Conservation (phyloP, 768 basidiomycete species). For the Pleurotus pulmonarius region DNA sequence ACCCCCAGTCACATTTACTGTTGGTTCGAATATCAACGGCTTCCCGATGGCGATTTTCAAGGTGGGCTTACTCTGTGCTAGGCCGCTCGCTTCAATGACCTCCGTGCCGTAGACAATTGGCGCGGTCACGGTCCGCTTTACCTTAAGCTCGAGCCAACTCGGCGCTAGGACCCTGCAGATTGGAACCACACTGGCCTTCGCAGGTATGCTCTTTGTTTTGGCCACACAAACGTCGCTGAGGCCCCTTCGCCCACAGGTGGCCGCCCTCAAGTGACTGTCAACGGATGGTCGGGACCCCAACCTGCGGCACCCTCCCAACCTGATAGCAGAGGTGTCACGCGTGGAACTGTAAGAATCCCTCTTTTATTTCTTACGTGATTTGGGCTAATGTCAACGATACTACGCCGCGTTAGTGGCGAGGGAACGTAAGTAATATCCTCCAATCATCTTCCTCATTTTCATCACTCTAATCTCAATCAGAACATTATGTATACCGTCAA, state of each 20-base stretch:
- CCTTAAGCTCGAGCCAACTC: constrained; percentile 24
- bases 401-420: constrained; percentile 20
- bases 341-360: constrained; percentile 20
- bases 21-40: constrained; percentile 19
- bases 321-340: constrained; percentile 28
- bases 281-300: constrained; percentile 25
- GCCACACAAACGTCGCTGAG: background rate
- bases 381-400: background rate
- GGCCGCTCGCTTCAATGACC: too few species aligned
- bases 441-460: background rate
- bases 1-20: constrained; percentile 25
- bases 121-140: constrained; percentile 25
- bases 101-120: constrained; percentile 21
- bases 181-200: constrained; percentile 32
- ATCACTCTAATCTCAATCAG: constrained; percentile 9
- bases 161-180: constrained; percentile 32
- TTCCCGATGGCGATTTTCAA: constrained; percentile 37
- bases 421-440: constrained; percentile 23
- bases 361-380: too few species aligned
- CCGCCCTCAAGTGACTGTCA: constrained; percentile 27
- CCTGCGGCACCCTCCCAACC: constrained; percentile 28
- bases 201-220: constrained; percentile 16
- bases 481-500: constrained; percentile 31
- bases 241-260: constrained; percentile 18
- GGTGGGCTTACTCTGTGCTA: constrained; percentile 9